Conservation (phyloP, 306 rosid species). For the Fagus sylvatica region DNA sequence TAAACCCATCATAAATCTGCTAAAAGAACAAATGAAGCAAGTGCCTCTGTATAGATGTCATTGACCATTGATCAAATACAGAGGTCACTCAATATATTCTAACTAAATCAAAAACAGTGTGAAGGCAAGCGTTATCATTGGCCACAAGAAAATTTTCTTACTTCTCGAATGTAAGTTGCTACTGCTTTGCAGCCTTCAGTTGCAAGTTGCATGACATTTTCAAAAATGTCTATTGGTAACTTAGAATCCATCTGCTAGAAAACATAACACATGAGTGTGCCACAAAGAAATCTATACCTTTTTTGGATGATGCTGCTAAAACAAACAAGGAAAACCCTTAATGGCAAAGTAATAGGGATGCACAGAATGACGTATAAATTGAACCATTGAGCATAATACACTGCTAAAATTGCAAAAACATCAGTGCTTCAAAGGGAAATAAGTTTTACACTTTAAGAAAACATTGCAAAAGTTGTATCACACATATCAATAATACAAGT, state of each 20-base stretch:
- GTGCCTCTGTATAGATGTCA: background rate
- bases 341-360: background rate
- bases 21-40: conserved; percentile 22
- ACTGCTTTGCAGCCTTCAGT: conserved; percentile 94
- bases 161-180: conserved; percentile 74
- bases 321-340: background rate
- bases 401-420: background rate
- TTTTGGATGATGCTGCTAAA: background rate
- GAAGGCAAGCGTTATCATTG: conserved; percentile 1
- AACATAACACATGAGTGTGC: conserved; percentile 14
- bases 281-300: background rate
- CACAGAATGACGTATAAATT: background rate
- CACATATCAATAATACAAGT: background rate
- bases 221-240: conserved; percentile 75
- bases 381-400: background rate
- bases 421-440: background rate
- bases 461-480: background rate
- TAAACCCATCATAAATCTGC: background rate
- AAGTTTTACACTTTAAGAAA: background rate
- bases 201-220: conserved; percentile 85
- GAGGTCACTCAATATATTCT: background rate
- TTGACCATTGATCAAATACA: background rate
- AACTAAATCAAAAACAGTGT: background rate
- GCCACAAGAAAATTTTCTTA: conserved; percentile 27
- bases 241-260: conserved; percentile 84